Conservation (phyloP, 768 basidiomycete genomes). For the Amylocystis lapponica region DNA sequence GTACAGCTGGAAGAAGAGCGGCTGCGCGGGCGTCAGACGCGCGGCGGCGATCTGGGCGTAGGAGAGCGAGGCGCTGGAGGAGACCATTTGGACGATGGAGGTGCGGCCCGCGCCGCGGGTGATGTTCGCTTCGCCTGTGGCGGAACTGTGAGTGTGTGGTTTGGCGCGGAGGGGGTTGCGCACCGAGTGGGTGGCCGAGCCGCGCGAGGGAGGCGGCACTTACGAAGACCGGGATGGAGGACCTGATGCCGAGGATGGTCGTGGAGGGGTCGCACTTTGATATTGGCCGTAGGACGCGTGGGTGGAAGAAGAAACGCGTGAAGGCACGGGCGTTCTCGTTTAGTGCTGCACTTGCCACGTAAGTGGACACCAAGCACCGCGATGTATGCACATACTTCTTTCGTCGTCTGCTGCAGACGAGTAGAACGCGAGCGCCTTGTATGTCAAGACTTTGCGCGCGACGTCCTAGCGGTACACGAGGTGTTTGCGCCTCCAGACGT, state of each 20-base stretch:
- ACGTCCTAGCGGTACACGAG: constrained; percentile 41
- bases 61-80: constrained; percentile 69
- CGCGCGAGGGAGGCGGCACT: constrained; percentile 80
- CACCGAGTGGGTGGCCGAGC: constrained; percentile 76
- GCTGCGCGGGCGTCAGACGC: constrained; percentile 46
- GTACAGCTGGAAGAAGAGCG: constrained; percentile 82
- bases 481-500: background rate
- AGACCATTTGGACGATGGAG: constrained; percentile 82
- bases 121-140: constrained; percentile 73
- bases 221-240: constrained; percentile 77
- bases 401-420: constrained; percentile 84
- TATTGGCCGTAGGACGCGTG: constrained; percentile 70
- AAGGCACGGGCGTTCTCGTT: constrained; percentile 74
- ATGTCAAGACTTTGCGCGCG: constrained; percentile 64
- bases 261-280: constrained; percentile 65
- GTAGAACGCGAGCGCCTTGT: constrained; percentile 80
- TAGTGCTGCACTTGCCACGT: constrained; percentile 35
- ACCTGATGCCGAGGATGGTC: constrained; percentile 63
- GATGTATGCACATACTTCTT: constrained; percentile 46
- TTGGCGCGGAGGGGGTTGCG: constrained; percentile 1
- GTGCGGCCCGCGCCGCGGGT: constrained; percentile 59
- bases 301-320: constrained; percentile 78
- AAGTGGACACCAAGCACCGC: background rate
- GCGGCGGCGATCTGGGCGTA: constrained; percentile 55
- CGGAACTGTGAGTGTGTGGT: background rate